A percentile compares a stretch with the other conserved stretches of the same genome.
Evolutionary conservation across 306 rosid genomes (phyloP).

Genomic region (Vigna angularis): DNA sequence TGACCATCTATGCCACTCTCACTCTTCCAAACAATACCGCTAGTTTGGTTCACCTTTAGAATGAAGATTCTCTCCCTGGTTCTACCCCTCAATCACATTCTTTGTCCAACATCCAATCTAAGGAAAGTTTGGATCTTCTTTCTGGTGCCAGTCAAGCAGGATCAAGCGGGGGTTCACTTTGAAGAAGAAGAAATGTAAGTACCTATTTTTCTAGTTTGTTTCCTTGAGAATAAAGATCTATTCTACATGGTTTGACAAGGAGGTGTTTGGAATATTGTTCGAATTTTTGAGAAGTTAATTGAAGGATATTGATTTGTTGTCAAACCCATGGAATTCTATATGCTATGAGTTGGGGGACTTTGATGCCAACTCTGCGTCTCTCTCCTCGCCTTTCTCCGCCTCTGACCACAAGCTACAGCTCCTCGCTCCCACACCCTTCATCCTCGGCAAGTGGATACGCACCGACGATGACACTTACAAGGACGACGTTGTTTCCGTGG

Average conservation of each 20-base stretch:
- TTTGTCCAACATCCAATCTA: neutral
- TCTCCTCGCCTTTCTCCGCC: conserved; percentile 44
- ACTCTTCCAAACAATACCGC: conserved; percentile 45
- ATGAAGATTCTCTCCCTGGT: conserved; percentile 59
- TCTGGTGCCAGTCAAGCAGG: conserved; percentile 53
- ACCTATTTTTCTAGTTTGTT: neutral
- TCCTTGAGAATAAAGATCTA: neutral
- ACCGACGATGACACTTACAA: conserved; percentile 66
- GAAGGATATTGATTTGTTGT: conserved; percentile 1
- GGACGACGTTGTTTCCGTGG: conserved; percentile 65
- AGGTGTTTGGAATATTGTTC: neutral
- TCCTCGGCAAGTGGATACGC: conserved; percentile 89
- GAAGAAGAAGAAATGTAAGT: conserved; percentile 66
- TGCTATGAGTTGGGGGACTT: conserved; percentile 79
- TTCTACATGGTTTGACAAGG: conserved; percentile 8
- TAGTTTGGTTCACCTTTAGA: conserved; percentile 70
- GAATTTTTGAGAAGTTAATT: conserved; percentile 17
- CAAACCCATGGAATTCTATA: conserved; percentile 82
- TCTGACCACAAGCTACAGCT: conserved; percentile 75
- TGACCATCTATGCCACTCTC: conserved; percentile 58
- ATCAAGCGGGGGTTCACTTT: conserved; percentile 38
- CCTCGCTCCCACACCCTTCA: conserved; percentile 78
- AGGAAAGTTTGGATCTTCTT: conserved; percentile 58
- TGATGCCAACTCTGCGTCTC: conserved; percentile 59
- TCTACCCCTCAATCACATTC: neutral